Conservation (phyloP, 176 grass and related monocot species). For the Panicum miliaceum region DNA sequence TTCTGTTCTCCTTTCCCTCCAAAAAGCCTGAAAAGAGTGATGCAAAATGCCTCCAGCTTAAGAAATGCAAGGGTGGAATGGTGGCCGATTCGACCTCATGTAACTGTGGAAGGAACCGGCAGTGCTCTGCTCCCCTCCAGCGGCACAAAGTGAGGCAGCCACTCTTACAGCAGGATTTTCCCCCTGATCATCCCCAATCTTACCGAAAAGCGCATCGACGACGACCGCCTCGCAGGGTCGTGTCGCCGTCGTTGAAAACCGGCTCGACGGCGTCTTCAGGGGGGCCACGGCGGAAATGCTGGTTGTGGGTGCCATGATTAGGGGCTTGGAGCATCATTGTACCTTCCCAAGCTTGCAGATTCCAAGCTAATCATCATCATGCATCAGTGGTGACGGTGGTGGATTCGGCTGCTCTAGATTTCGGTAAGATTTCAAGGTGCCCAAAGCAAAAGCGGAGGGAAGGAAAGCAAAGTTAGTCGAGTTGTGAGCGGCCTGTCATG, state of each 20-base stretch:
- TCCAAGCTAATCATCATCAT: constrained; percentile 53
- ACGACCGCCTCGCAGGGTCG: not conserved
- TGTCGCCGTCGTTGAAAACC: constrained; percentile 53
- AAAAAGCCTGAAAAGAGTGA: constrained; percentile 44
- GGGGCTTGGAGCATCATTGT: constrained; percentile 48
- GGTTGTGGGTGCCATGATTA: constrained; percentile 54
- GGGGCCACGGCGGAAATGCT: not conserved
- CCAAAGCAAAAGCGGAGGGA: constrained; percentile 39
- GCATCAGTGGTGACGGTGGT: constrained; percentile 43
- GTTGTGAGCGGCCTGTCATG: constrained; percentile 36
- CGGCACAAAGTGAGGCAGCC: constrained; percentile 47
- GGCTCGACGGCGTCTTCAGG: constrained; percentile 35
- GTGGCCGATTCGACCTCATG: constrained; percentile 45
- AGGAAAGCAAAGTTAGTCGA: constrained; percentile 14
- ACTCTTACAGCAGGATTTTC: constrained; percentile 36
- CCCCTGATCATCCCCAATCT: constrained; percentile 39
- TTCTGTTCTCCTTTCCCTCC: not conserved
- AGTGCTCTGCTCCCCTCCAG: constrained; percentile 33
- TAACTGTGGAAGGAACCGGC: constrained; percentile 17
- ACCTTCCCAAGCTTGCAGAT: constrained; percentile 43
- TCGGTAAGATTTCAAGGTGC: constrained; percentile 49
- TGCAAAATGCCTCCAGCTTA: constrained; percentile 44
- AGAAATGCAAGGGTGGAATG: constrained; percentile 44
- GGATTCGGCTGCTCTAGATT: constrained; percentile 58
- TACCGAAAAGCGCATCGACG: constrained; percentile 25